Percentiles rank a stretch among this genome's conserved stretches.
Evolutionary conservation across 345 rosid species (phyloP).

Genomic region (Salix udensis): DNA sequence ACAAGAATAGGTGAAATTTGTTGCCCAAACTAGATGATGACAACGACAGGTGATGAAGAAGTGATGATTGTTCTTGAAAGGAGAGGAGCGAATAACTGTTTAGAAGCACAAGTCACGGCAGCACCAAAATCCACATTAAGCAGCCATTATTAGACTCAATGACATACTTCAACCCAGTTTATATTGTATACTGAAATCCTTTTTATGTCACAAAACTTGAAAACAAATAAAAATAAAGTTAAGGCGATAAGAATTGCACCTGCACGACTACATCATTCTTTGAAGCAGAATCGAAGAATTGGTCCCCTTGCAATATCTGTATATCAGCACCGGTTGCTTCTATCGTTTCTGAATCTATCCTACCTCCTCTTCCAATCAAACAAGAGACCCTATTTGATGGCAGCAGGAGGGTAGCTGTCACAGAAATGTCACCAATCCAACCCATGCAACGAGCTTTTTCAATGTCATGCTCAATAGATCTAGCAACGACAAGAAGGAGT

Average conservation of each 20-base stretch:
- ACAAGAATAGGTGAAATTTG: neutral
- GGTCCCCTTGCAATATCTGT: slow-evolving; percentile 34
- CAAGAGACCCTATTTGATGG: slow-evolving; percentile 26
- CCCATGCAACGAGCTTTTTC: slow-evolving; percentile 34
- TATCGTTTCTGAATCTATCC: slow-evolving; percentile 29
- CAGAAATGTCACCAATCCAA: slow-evolving; percentile 26
- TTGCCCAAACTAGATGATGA: neutral
- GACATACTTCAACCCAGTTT: too few species aligned
- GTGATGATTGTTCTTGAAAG: neutral
- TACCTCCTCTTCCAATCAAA: slow-evolving; percentile 24
- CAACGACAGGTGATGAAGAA: neutral
- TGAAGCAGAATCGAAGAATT: slow-evolving; percentile 21
- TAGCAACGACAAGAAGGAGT: slow-evolving; percentile 47
- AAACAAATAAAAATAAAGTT: neutral
- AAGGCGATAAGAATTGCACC: slow-evolving; percentile 28
- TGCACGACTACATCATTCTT: slow-evolving; percentile 46
- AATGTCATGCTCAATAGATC: slow-evolving; percentile 48
- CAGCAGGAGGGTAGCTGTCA: slow-evolving; percentile 52
- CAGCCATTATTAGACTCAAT: too few species aligned
- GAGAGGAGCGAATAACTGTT: too few species aligned
- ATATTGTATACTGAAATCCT: too few species aligned
- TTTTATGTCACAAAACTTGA: too few species aligned
- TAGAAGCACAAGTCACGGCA: too few species aligned
- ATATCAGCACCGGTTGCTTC: slow-evolving; percentile 38
- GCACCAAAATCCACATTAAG: too few species aligned